Conservation (phyloP, 176 grass and related monocot species). For the Neostapfia colusana region DNA sequence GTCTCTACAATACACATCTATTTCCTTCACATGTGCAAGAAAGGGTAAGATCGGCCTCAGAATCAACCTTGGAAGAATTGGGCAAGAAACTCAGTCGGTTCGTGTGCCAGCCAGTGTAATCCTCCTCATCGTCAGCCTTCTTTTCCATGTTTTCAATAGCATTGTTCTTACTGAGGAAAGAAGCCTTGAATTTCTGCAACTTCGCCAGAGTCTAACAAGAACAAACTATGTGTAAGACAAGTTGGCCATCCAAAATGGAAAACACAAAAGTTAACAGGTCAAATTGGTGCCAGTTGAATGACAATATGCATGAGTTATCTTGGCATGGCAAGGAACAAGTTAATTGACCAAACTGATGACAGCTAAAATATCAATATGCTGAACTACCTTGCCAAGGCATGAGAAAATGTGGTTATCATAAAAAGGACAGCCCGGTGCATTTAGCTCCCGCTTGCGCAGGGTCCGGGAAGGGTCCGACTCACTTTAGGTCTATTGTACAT, state of each 20-base stretch:
- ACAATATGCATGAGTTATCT: background rate
- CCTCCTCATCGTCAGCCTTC: slow-evolving; percentile 55
- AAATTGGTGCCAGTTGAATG: background rate
- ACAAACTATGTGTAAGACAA: slow-evolving; percentile 18
- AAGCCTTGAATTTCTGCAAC: slow-evolving; percentile 74
- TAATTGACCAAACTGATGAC: background rate
- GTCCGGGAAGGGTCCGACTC: no score
- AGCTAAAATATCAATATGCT: slow-evolving; percentile 35
- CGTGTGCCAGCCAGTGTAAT: slow-evolving; percentile 69
- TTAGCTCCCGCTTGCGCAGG: no score
- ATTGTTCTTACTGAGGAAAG: slow-evolving; percentile 51
- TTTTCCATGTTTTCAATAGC: slow-evolving; percentile 37
- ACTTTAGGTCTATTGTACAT: no score
- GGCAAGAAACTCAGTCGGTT: slow-evolving; percentile 59
- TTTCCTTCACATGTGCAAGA: background rate
- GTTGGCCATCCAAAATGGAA: background rate
- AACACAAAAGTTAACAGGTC: background rate
- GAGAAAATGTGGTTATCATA: slow-evolving; percentile 3
- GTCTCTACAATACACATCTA: slow-evolving; percentile 21
- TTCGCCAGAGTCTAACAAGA: slow-evolving; percentile 71
- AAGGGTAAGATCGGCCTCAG: background rate
- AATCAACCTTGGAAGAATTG: slow-evolving; percentile 64
- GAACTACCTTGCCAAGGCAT: slow-evolving; percentile 2
- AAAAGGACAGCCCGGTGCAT: no score
- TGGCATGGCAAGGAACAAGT: background rate